Percentiles rank a stretch among this genome's conserved stretches.
Conservation (phyloP, 495 filamentous ascomycete genomes). For the Polyplosphaeria fusca region DNA sequence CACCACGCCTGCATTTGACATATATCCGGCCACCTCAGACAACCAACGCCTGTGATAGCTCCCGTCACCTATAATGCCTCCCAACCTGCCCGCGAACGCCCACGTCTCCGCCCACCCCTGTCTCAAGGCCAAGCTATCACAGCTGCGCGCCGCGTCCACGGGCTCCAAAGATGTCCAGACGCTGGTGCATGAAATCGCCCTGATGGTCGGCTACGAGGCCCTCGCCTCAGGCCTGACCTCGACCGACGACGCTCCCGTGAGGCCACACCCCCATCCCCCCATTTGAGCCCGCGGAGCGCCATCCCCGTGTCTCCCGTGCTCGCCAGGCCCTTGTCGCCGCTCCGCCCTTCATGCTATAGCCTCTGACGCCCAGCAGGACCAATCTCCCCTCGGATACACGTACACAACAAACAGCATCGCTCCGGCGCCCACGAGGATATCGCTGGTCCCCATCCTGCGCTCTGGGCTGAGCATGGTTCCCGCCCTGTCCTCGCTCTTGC, state of each 20-base stretch:
- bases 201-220: slow-evolving; percentile 81
- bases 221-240: slow-evolving; percentile 58
- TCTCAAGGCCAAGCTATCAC: slow-evolving; percentile 80
- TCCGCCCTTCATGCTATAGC: slow-evolving; percentile 17
- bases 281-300: too few species aligned
- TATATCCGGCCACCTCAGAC: slow-evolving; percentile 12
- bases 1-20: slow-evolving; percentile 7
- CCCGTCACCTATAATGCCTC: background rate
- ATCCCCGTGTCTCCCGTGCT: too few species aligned
- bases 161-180: slow-evolving; percentile 72
- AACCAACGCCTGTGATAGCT: slow-evolving; percentile 11
- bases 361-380: slow-evolving; percentile 49
- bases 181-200: slow-evolving; percentile 78
- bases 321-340: background rate
- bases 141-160: slow-evolving; percentile 71
- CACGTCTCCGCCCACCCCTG: slow-evolving; percentile 86
- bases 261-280: slow-evolving; percentile 8
- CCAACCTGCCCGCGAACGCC: slow-evolving; percentile 61
- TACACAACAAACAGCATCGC: slow-evolving; percentile 60
- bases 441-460: slow-evolving; percentile 85
- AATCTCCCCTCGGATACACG: slow-evolving; percentile 68
- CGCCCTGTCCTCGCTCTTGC: slow-evolving; percentile 79
- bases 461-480: slow-evolving; percentile 90
- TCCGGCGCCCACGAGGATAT: slow-evolving; percentile 57
- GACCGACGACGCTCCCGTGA: slow-evolving; percentile 37